These are phyloP conservation scores for Neoboletus magnificus DNA, from an alignment of 768 basidiomycete genomes.

Conservation along the genomic window DNA sequence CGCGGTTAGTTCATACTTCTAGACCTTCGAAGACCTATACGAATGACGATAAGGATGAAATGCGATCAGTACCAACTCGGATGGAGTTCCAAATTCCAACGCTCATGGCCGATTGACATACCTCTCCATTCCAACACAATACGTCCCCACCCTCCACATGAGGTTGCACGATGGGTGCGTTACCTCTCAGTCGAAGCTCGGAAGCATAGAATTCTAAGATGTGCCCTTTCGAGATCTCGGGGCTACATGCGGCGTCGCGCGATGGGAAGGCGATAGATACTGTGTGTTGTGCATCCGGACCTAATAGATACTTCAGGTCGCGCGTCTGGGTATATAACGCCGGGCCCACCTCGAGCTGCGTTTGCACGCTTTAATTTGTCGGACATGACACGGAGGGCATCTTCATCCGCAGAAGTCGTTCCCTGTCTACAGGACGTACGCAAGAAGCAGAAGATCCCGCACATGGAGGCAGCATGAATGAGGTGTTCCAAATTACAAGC, in stretches of 20 bases:
- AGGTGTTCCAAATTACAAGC: not conserved
- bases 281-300: conserved; percentile 59
- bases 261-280: conserved; percentile 21
- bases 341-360: conserved; percentile 51
- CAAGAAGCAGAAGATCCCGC: conserved; percentile 62
- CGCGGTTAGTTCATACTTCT: conserved; percentile 42
- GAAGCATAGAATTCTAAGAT: conserved; percentile 60
- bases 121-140: conserved; percentile 88
- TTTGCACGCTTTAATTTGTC: conserved; percentile 46
- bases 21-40: conserved; percentile 72
- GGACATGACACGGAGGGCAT: conserved; percentile 24
- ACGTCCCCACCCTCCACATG: conserved; percentile 55
- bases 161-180: conserved; percentile 58
- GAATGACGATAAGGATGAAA: not conserved
- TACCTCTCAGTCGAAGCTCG: conserved; percentile 71
- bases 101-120: conserved; percentile 25
- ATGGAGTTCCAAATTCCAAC: not conserved
- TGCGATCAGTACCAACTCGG: not conserved
- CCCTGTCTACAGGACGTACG: conserved; percentile 15
- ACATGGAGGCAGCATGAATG: conserved; percentile 43
- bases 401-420: not conserved
- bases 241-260: conserved; percentile 3
- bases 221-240: conserved; percentile 20
- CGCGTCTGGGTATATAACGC: not conserved
- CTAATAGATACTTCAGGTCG: conserved; percentile 33